phyloP scores from a whole-genome alignment of 805 yeast species.

The Saccharomycopsis fibuligera region DNA sequence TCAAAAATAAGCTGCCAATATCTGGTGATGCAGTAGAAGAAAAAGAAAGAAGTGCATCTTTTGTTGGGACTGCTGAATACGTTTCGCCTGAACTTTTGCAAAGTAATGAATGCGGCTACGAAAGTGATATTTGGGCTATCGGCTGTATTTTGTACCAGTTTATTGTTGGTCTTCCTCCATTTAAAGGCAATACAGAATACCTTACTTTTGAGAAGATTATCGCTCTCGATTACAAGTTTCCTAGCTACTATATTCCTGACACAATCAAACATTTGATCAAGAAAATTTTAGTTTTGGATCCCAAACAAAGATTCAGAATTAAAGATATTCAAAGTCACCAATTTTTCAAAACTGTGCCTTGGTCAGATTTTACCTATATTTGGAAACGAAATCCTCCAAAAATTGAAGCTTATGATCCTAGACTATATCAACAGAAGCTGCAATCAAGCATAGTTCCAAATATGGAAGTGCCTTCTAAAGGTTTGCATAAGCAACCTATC shows the following conservation, averaged over 20 bases:
- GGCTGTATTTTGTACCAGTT: constrained; percentile 86
- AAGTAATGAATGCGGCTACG: constrained; percentile 73
- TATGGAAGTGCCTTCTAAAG: neutral
- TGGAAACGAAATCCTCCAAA: constrained; percentile 70
- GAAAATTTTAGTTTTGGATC: constrained; percentile 63
- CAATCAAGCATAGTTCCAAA: too few relatives aligned
- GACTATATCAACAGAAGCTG: constrained; percentile 24
- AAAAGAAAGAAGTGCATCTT: constrained; percentile 51
- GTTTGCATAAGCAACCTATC: constrained; percentile 3
- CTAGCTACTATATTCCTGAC: constrained; percentile 56
- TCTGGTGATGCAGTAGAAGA: constrained; percentile 8
- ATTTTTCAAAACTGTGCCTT: constrained; percentile 65
- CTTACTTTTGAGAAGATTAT: constrained; percentile 86
- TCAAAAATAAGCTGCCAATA: constrained; percentile 24
- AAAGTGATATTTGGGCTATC: constrained; percentile 88
- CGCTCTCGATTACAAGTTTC: constrained; percentile 64
- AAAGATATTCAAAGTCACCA: constrained; percentile 54
- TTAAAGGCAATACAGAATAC: constrained; percentile 80
- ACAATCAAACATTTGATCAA: constrained; percentile 59
- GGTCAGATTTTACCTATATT: constrained; percentile 55
- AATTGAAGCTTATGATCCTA: constrained; percentile 56
- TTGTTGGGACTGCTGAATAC: constrained; percentile 97
- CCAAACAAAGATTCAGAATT: constrained; percentile 56
- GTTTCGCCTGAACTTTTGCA: constrained; percentile 87
- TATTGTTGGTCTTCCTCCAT: constrained; percentile 80